Percentiles rank a stretch among this genome's conserved stretches.
Conservation (phyloP, 345 rosid genomes). For the Angophora floribunda region DNA sequence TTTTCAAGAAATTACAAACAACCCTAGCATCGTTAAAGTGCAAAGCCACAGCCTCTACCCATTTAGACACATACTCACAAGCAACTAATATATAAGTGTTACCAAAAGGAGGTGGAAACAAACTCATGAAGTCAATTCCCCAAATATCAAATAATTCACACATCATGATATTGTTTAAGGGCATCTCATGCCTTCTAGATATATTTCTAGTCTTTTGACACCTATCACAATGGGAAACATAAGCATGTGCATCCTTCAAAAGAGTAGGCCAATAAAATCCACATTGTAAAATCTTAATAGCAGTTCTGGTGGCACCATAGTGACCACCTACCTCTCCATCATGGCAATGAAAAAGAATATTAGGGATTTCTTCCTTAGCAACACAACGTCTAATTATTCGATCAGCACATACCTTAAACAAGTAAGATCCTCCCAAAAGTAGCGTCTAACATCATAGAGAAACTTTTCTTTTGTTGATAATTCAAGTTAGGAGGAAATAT, state of each 20-base stretch:
- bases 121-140: constrained; percentile 2
- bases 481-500: no score
- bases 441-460: no score
- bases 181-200: not conserved
- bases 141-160: constrained; percentile 2
- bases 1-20: not conserved
- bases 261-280: not conserved
- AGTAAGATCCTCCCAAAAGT: no score
- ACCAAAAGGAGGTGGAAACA: not conserved
- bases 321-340: not conserved
- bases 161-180: not conserved
- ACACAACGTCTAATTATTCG: no score
- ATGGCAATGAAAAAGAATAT: no score
- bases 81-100: not conserved
- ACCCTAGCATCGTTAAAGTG: not conserved
- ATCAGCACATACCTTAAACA: no score
- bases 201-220: not conserved
- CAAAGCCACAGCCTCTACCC: not conserved
- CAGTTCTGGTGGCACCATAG: not conserved
- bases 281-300: not conserved
- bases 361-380: no score
- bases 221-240: not conserved
- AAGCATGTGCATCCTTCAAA: not conserved
- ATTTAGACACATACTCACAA: not conserved
- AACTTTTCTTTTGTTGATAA: no score